Base-by-base conservation (phyloP, 2,329 filamentous ascomycete genomes). In the Microsporum audouinii region DNA sequence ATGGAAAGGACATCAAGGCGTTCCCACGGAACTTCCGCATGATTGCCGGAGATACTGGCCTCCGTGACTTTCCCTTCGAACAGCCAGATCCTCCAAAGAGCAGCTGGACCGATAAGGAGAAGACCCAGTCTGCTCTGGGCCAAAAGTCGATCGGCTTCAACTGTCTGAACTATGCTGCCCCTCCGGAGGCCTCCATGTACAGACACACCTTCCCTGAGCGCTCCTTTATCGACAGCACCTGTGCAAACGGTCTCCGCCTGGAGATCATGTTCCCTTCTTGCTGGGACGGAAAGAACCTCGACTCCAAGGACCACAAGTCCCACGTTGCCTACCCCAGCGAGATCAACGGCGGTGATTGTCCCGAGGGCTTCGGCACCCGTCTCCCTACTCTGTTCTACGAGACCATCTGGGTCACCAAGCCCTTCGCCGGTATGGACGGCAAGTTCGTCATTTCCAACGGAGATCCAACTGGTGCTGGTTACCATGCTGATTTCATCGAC, bases 131-230 rank as follows among this genome's bases (percentile, higher is more conserved):
- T 14, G 82, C 85, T 59, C 82, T 96, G 41, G 77, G 77, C 58
- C 88, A 95, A 78, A 90, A 91, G 64, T 89, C 91, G 7, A 68
- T 96, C 33, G 92, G 94, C 2, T 96, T 96, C 82, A 97, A 97
- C 80, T 97, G 94, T 75, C 77, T 99, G 63, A 86, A 97, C 82
- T 96, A 96, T 71, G 69, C 68, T 36, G 78, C 74, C 29, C 68
- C 68, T 17, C 78, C 88, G 1, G 91, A 96, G 73, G 80, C 82
- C 1, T 88, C 91, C 12, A 81, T 95, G 39, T 88, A 84, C 73
- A 89, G 91, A 66, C 91, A 96, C 73, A 85, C 83, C 71, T 69
- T 96, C 67, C 91, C 92, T 0, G 82, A 87, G 68, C 95, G 95
- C 80, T 75, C 76, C 0, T 95, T 84, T 71, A 79, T 96, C 39